Evolutionary conservation across 306 rosid species (phyloP), one percentile per base, ranked within the genome.

Genomic region (Rosa rugosa): DNA sequence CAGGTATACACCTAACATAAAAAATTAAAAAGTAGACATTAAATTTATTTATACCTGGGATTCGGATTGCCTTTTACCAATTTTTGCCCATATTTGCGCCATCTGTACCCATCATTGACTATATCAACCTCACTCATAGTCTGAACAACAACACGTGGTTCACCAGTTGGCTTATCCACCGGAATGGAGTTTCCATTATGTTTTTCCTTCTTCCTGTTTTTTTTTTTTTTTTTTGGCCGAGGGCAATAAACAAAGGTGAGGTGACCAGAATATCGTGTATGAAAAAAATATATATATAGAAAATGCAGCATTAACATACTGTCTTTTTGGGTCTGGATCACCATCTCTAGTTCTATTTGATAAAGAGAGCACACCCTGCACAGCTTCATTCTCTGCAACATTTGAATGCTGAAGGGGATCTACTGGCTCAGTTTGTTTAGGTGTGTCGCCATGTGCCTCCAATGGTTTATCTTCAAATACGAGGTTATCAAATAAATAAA

Each of bases 1-100:
- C 62, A 67, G 38, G 76, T 53, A 73, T 42, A 63, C 22, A 64
- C 54, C 57, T 56, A 31, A 68, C 7, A 73, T 17, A 49, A 74
- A 56, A 4, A 54, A 54, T 1, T 2, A 54, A 18, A 53, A 53
- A 3, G 65, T 66, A 45, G 69, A 75, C 72, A 78, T 72, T 51
- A 84, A 84, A 79, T 75, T 65, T 74, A 53, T 69, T 27, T 77
- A 65, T 88, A 92, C 98, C 97, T 89, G 47, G 94, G 98, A 79
- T 94, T 87, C 79, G 90, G 75, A 84, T 89, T 94, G 80, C 97
- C 97, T 83, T 92, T 94, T 41, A 92, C 97, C 54, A 89, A 74
- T 80, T 94, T 94, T 86, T 92, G 98, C 80, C 98, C 98, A 23
- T 94, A 94, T 87, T 94, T 94, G 73, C 97, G 94, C 98, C 98